Conservation (phyloP, 164 flowering plant species). For the Nymphaea colorata region DNA sequence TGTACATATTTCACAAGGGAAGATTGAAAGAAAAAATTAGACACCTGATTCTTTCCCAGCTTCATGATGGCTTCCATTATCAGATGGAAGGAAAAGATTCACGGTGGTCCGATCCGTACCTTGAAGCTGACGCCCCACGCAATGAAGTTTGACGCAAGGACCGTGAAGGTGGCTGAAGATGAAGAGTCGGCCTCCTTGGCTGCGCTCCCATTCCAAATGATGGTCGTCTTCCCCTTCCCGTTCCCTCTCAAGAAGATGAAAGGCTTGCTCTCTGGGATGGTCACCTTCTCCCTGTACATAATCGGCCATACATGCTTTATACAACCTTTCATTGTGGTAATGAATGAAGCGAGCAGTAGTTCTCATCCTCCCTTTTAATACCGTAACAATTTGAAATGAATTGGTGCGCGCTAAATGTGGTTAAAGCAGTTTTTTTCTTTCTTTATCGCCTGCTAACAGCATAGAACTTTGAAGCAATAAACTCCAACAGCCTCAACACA, state of each 20-base stretch:
- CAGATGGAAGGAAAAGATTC: no score
- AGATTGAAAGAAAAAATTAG: no score
- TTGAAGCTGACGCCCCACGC: slow-evolving; percentile 85
- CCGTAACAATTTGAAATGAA: background rate
- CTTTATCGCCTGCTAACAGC: background rate
- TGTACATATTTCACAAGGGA: no score
- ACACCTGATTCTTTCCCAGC: no score
- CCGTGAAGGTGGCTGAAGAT: slow-evolving; percentile 65
- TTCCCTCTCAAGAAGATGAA: slow-evolving; percentile 86
- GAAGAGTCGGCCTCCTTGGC: slow-evolving; percentile 22
- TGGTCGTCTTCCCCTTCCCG: slow-evolving; percentile 58
- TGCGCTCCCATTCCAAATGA: slow-evolving; percentile 39
- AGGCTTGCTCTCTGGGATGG: slow-evolving; percentile 54
- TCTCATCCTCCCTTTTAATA: background rate
- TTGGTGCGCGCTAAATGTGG: background rate
- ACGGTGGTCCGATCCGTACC: slow-evolving; percentile 17
- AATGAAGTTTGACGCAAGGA: slow-evolving; percentile 47
- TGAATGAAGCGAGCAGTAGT: background rate
- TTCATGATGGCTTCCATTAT: no score
- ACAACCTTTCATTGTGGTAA: background rate
- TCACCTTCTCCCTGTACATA: slow-evolving; percentile 57
- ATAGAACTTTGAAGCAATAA: background rate
- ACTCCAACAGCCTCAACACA: background rate
- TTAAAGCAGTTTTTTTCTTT: background rate
- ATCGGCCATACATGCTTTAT: background rate